Evolutionary conservation across 1,284 basidiomycete genomes (phyloP).

Genomic region (Neotropicomus parvogracilis): DNA sequence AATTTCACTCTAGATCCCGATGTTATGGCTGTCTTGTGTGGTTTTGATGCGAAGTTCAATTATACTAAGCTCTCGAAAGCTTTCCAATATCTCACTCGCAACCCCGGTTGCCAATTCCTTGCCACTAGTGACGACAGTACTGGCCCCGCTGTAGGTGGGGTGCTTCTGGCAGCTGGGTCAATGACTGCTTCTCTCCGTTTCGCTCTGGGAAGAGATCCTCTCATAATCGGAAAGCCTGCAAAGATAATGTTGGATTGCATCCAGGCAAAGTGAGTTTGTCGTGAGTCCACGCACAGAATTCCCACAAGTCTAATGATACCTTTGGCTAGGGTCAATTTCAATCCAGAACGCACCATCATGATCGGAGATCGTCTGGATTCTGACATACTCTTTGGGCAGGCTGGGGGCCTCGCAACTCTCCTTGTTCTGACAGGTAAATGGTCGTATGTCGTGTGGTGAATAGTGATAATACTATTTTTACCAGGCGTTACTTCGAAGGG

Average conservation of each 20-base stretch:
- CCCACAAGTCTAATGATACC: neutral
- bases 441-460: slow-evolving; percentile 6
- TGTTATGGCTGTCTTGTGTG: slow-evolving; percentile 89
- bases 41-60: slow-evolving; percentile 76
- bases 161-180: slow-evolving; percentile 83
- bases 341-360: slow-evolving; percentile 87
- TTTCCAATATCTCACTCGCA: slow-evolving; percentile 84
- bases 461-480: slow-evolving; percentile 6
- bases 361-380: slow-evolving; percentile 94
- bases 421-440: slow-evolving; percentile 89
- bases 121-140: slow-evolving; percentile 93
- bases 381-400: slow-evolving; percentile 89
- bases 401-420: slow-evolving; percentile 81
- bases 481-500: slow-evolving; percentile 70
- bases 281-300: neutral
- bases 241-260: slow-evolving; percentile 94
- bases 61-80: slow-evolving; percentile 95
- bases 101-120: slow-evolving; percentile 82
- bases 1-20: slow-evolving; percentile 70
- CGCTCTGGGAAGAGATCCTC: slow-evolving; percentile 68
- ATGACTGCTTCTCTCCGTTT: slow-evolving; percentile 81
- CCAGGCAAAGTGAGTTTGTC: slow-evolving; percentile 74
- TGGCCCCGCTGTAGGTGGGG: slow-evolving; percentile 75
- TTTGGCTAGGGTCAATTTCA: slow-evolving; percentile 71
- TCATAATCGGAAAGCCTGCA: slow-evolving; percentile 89